phyloP scores from a whole-genome alignment of 805 yeast genomes.

The Torulaspora indica region DNA sequence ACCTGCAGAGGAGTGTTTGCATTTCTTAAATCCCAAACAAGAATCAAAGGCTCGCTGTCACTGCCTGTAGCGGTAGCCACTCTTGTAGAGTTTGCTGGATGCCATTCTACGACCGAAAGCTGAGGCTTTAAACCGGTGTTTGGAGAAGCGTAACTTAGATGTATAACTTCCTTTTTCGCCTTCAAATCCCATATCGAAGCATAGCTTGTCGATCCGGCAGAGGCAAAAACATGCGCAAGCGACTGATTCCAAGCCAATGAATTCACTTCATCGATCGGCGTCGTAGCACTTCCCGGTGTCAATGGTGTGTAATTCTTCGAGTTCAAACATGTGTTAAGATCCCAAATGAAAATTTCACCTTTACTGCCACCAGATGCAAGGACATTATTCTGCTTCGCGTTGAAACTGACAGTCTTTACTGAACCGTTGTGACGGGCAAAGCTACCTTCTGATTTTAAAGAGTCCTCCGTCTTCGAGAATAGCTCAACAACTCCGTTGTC shows the following conservation, averaged over 20 bases:
- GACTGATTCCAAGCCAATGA: constrained; percentile 85
- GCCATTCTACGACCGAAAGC: constrained; percentile 87
- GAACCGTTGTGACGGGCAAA: constrained; percentile 62
- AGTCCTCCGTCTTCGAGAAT: constrained; percentile 56
- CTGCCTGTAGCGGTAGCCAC: constrained; percentile 82
- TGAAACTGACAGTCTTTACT: constrained; percentile 71
- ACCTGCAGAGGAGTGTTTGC: constrained; percentile 82
- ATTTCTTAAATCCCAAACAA: constrained; percentile 93
- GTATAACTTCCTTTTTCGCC: constrained; percentile 82
- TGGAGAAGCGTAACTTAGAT: constrained; percentile 64
- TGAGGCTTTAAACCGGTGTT: constrained; percentile 52
- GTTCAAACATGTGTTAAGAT: constrained; percentile 57
- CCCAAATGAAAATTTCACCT: constrained; percentile 91
- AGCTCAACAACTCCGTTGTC: constrained; percentile 78
- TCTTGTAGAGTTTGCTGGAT: constrained; percentile 81
- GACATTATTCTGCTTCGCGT: constrained; percentile 63
- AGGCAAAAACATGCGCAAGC: constrained; percentile 81
- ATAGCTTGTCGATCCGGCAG: constrained; percentile 79
- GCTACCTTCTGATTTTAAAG: constrained; percentile 46
- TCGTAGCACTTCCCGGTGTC: constrained; percentile 71
- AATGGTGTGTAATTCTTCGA: constrained; percentile 37
- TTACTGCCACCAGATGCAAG: constrained; percentile 84
- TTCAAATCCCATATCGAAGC: constrained; percentile 93
- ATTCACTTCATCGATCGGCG: constrained; percentile 75
- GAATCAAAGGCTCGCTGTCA: constrained; percentile 72